These are phyloP conservation scores for Ustilago bromivora DNA, from an alignment of 1,284 basidiomycete genomes.

Conservation along the genomic window DNA sequence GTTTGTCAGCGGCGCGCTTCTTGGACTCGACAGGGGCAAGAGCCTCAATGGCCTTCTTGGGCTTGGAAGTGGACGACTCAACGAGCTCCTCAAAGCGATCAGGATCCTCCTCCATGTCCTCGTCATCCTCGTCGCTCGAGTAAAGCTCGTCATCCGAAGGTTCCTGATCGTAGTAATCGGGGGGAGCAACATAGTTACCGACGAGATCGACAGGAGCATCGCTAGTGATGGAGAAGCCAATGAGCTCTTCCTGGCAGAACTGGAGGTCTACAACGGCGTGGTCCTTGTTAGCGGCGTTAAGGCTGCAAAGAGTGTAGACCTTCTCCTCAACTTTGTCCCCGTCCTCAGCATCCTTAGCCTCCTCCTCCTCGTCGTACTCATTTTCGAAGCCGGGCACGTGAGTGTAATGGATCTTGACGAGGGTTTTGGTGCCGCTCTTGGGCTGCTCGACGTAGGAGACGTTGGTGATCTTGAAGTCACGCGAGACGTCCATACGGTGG, in stretches of 20 bases:
- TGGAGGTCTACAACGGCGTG: conserved; percentile 75
- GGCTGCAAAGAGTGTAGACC: conserved; percentile 72
- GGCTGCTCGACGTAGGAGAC: conserved; percentile 78
- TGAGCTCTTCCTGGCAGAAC: conserved; percentile 77
- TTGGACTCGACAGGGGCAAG: conserved; percentile 70
- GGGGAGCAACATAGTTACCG: conserved; percentile 84
- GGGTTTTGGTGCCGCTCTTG: conserved; percentile 76
- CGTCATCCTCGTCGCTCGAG: conserved; percentile 71
- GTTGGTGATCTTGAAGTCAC: conserved; percentile 85
- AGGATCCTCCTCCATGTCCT: conserved; percentile 55
- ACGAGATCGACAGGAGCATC: conserved; percentile 87
- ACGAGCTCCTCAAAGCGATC: conserved; percentile 55
- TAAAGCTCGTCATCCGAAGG: conserved; percentile 69
- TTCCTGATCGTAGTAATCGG: conserved; percentile 71
- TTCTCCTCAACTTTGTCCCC: conserved; percentile 70
- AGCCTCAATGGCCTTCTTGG: conserved; percentile 44
- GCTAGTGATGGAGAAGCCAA: conserved; percentile 80
- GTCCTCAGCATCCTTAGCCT: conserved; percentile 69
- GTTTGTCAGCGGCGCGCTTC: conserved; percentile 75
- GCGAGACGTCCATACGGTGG: conserved; percentile 76
- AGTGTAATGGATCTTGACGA: conserved; percentile 81
- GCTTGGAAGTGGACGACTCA: conserved; percentile 28
- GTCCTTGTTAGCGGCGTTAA: conserved; percentile 76
- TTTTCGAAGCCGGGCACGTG: conserved; percentile 69
- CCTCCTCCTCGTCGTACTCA: conserved; percentile 71